phyloP scores from a whole-genome alignment of 768 basidiomycete genomes.

The Cantharellus anzutake region DNA sequence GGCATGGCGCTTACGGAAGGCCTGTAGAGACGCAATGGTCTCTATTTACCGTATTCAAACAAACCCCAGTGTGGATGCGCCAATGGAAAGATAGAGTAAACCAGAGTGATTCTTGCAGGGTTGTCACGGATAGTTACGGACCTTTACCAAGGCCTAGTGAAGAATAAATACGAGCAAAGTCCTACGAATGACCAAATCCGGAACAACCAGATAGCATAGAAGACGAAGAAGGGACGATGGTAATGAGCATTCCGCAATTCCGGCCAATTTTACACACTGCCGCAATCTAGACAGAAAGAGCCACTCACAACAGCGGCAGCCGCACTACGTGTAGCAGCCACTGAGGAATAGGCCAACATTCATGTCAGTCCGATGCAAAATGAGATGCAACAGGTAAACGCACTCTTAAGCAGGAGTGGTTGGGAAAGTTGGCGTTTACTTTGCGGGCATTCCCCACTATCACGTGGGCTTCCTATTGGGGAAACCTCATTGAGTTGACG shows the following conservation, averaged over 20 bases:
- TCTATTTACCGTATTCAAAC: conserved; percentile 28
- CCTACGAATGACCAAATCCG: conserved; percentile 23
- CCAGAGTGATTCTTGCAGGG: background rate
- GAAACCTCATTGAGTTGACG: too few relatives aligned
- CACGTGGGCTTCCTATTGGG: too few relatives aligned
- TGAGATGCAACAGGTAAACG: too few relatives aligned
- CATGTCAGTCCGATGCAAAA: too few relatives aligned
- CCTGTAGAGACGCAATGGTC: conserved; percentile 75
- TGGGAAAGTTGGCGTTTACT: too few relatives aligned
- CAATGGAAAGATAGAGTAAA: background rate
- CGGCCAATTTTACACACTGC: background rate
- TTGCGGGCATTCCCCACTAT: too few relatives aligned
- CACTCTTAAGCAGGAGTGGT: too few relatives aligned
- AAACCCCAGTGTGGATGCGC: background rate
- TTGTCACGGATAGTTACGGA: conserved; percentile 17
- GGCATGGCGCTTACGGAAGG: conserved; percentile 88
- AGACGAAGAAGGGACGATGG: background rate
- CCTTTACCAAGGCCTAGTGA: conserved; percentile 76
- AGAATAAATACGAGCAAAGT: conserved; percentile 67
- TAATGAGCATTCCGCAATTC: background rate
- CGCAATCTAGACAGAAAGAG: background rate
- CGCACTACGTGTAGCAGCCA: background rate
- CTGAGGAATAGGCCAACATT: background rate
- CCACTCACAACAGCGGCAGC: background rate
- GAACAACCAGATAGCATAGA: background rate